Evolutionary conservation across 148 eudicot genomes (phyloP), one percentile per base, ranked within the genome.

Genomic region (Talinum fruticosum): DNA sequence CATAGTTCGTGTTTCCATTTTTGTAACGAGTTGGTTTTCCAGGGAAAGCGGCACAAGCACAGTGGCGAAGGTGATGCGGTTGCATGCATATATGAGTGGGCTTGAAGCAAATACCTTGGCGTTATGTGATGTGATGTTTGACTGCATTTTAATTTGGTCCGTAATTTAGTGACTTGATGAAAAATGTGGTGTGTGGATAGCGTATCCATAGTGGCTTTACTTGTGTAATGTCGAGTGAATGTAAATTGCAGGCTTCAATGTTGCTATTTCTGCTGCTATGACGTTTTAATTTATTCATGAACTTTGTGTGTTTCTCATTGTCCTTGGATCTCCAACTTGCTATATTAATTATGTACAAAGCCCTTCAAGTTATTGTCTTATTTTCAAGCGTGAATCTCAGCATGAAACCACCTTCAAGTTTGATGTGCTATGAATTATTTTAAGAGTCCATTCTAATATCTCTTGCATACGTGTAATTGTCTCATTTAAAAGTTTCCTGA

Each of bases 41-140:
- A 88, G 89, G 80, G 41, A 88, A 84, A 75, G 80, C 45, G 51
- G 64, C 41, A 69, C 86, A 79, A 77, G 81, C 81, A 65, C 81
- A 79, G 81, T 88, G 91, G 89, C 71, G 83, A 77, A 86, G 88
- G 79, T 86, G 86, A 88, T 70, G 38, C 66, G 75, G 73, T 61
- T 51, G 34, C n/a, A n/a, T 45, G 67, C 28, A 69, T 57, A 57
- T 19, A 21, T 23, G 44, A 66, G 30, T 65, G 77, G 35, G 49
- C 66, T 74, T 61, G 33, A 66, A 74, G 24, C 54, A 24, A 75
- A 53, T 32, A 72, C 68, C 72, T 67, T 38, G 37, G 70, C 79
- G 71, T 51, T 69, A 54, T 61, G 76, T 74, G 71, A 72, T 66
- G 49, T 72, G 75, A 73, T 62, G 69, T 70, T 75, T 84, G 36